phyloP scores from a whole-genome alignment of 2,329 filamentous ascomycete genomes.

The Stachybotrys echinatus region DNA sequence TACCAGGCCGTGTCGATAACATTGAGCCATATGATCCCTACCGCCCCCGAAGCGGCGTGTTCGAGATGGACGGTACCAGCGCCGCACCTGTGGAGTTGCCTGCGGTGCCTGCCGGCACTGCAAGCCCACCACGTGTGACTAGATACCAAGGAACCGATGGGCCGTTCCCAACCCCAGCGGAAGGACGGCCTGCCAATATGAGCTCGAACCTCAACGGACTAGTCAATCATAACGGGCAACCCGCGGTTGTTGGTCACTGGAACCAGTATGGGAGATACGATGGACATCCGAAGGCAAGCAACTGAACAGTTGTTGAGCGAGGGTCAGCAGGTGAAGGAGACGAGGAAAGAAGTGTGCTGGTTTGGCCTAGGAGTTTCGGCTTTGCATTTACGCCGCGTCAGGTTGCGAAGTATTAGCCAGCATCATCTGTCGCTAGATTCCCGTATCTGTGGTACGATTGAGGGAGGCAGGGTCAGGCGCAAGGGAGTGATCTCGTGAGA shows the following conservation, averaged over 20 bases:
- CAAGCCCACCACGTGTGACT: not conserved
- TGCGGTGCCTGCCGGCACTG: slow-evolving; percentile 4
- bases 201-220: not conserved
- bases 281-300: not conserved
- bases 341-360: not conserved
- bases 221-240: not conserved
- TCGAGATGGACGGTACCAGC: slow-evolving; percentile 31
- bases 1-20: slow-evolving; percentile 27
- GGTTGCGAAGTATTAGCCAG: too few relatives aligned
- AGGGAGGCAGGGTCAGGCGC: too few relatives aligned
- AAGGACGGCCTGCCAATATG: not conserved
- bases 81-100: slow-evolving; percentile 26
- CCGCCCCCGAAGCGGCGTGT: slow-evolving; percentile 20
- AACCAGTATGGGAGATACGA: not conserved
- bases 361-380: not conserved
- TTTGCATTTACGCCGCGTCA: too few relatives aligned
- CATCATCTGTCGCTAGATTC: not conserved
- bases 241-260: not conserved
- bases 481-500: not conserved
- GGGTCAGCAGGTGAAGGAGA: not conserved
- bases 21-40: slow-evolving; percentile 18
- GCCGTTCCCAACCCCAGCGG: not conserved
- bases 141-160: not conserved
- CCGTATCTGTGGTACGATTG: not conserved
- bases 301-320: not conserved